phyloP scores from a whole-genome alignment of 1,139 yeast species.

The Citeromyces siamensis region DNA sequence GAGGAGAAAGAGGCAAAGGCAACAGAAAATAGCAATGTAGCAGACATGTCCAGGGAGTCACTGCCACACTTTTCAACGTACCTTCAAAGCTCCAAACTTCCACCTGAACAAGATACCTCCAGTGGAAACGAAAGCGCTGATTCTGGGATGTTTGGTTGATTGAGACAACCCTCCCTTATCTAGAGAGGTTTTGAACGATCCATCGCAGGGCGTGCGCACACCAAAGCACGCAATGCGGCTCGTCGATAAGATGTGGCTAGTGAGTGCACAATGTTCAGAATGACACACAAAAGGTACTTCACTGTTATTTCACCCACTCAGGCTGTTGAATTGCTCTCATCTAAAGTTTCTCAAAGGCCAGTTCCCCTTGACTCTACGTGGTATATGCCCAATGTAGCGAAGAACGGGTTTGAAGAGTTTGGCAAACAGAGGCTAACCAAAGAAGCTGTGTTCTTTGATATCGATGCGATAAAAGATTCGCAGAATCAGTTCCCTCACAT shows the following conservation, averaged over 20 bases:
- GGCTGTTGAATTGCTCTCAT: neutral
- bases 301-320: neutral
- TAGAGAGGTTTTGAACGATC: too few relatives aligned
- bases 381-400: constrained; percentile 72
- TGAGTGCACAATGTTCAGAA: constrained; percentile 1
- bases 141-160: neutral
- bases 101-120: neutral
- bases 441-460: constrained; percentile 64
- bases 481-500: constrained; percentile 72
- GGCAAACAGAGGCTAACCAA: constrained; percentile 42
- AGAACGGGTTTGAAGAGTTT: constrained; percentile 46
- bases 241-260: too few relatives aligned
- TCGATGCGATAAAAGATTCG: constrained; percentile 53
- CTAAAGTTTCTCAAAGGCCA: constrained; percentile 22
- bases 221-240: too few relatives aligned
- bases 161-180: too few relatives aligned
- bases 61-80: too few relatives aligned
- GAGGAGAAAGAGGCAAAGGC: too few relatives aligned
- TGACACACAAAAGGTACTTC: neutral
- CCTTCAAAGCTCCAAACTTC: neutral
- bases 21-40: too few relatives aligned
- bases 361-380: constrained; percentile 83
- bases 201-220: too few relatives aligned
- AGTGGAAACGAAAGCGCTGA: neutral
- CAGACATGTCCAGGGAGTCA: too few relatives aligned